These are phyloP conservation scores for Clavispora fructus DNA, from an alignment of 805 yeast species.

Conservation along the genomic window DNA sequence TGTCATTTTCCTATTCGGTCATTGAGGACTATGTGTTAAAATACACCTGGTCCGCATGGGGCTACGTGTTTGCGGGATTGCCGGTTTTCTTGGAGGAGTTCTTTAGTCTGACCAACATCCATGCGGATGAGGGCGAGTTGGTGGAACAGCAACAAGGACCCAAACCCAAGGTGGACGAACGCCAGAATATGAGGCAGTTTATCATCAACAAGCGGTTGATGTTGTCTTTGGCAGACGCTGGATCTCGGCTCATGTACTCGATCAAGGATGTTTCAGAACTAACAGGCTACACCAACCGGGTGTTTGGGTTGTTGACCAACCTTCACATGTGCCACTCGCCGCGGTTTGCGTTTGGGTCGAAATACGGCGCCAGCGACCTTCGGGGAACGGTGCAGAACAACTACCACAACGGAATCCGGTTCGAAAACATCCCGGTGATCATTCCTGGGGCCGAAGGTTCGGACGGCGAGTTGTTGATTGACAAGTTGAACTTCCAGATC, in stretches of 20 bases:
- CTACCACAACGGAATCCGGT: constrained; percentile 66
- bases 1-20: constrained; percentile 63
- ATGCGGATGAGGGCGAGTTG: constrained; percentile 15
- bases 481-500: constrained; percentile 56
- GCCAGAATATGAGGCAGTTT: constrained; percentile 75
- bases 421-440: constrained; percentile 77
- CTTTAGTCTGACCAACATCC: constrained; percentile 24
- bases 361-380: constrained; percentile 45
- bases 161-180: constrained; percentile 30
- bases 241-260: constrained; percentile 89
- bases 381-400: constrained; percentile 77
- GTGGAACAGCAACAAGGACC: constrained; percentile 10
- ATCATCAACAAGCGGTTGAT: constrained; percentile 86
- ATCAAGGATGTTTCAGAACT: constrained; percentile 87
- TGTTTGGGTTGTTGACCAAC: constrained; percentile 68
- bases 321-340: constrained; percentile 78
- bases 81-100: constrained; percentile 70
- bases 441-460: constrained; percentile 65
- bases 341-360: constrained; percentile 46
- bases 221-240: constrained; percentile 92
- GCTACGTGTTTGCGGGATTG: constrained; percentile 84
- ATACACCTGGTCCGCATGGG: constrained; percentile 92
- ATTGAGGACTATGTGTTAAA: constrained; percentile 83
- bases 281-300: constrained; percentile 85
- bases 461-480: constrained; percentile 56